phyloP scores from a whole-genome alignment of 176 grass and related monocot species.

The Carex parvula region DNA sequence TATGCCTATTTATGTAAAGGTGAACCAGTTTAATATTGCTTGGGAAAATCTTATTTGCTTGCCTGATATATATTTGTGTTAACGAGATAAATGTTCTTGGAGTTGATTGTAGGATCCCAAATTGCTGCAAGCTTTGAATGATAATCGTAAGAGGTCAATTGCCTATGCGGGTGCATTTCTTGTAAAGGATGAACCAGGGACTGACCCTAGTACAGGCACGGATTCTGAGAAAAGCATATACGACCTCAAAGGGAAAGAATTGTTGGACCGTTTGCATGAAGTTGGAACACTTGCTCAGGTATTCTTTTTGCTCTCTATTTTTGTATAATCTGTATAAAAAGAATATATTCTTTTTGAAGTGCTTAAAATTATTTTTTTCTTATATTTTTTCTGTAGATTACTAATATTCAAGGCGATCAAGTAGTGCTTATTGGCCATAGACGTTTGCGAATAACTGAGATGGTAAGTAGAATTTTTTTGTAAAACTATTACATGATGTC shows the following conservation, averaged over 20 bases:
- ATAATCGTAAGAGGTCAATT: conserved; percentile 77
- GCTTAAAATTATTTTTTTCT: conserved; percentile 1
- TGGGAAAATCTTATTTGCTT: neutral
- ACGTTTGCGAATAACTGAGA: conserved; percentile 76
- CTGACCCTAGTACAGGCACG: conserved; percentile 59
- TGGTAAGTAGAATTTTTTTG: conserved; percentile 35
- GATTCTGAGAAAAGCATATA: conserved; percentile 86
- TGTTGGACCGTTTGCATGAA: conserved; percentile 92
- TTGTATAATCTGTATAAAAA: neutral
- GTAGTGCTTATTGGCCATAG: conserved; percentile 80
- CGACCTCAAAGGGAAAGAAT: conserved; percentile 92
- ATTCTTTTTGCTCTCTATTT: conserved; percentile 30
- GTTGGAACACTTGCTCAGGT: conserved; percentile 86
- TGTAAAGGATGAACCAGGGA: conserved; percentile 74
- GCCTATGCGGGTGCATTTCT: conserved; percentile 92
- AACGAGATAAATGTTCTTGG: conserved; percentile 7
- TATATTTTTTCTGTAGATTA: conserved; percentile 63
- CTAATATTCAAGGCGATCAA: conserved; percentile 89
- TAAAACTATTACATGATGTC: neutral
- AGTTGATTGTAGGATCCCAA: conserved; percentile 57
- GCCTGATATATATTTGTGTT: conserved; percentile 10
- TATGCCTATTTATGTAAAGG: conserved; percentile 95
- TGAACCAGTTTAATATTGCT: conserved; percentile 22
- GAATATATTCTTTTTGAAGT: conserved; percentile 13
- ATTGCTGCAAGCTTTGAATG: conserved; percentile 61